Evolutionary conservation across 2,329 filamentous ascomycete genomes (phyloP).

Genomic region (Diaporthe amygdali): DNA sequence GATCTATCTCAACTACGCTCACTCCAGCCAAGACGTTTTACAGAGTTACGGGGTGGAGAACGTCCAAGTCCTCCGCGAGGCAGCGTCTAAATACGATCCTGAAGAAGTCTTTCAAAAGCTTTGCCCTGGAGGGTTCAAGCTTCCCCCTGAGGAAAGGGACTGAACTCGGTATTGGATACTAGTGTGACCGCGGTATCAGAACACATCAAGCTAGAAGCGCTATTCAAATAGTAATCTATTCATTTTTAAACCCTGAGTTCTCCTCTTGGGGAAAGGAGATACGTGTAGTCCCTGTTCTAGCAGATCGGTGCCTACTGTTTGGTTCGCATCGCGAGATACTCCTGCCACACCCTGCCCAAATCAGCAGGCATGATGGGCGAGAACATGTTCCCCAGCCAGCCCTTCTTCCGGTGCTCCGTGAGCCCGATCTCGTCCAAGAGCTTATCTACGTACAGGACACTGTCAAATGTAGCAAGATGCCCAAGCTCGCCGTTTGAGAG

Average conservation of each 20-base stretch:
- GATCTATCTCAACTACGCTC: not conserved
- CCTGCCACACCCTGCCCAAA: not conserved
- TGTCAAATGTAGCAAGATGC: not conserved
- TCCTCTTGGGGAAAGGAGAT: not conserved
- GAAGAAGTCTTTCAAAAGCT: not conserved
- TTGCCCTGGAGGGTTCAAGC: not conserved
- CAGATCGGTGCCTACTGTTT: not conserved
- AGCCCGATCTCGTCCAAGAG: not conserved
- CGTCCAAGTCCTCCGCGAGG: not conserved
- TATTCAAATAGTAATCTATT: no score
- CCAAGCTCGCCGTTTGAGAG: not conserved
- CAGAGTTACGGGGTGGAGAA: not conserved
- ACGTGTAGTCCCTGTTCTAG: not conserved
- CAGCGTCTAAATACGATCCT: not conserved
- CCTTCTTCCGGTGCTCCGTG: not conserved
- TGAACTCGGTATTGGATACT: no score
- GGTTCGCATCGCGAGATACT: not conserved
- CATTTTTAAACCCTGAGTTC: no score
- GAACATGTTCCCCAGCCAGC: slow-evolving; percentile 2
- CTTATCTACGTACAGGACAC: not conserved
- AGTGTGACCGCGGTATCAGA: no score
- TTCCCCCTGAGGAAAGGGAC: not conserved
- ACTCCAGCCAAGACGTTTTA: not conserved
- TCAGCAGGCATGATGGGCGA: not conserved
- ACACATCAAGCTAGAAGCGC: no score